Conservation (phyloP, 179 eudicot genomes). For the Silene coronaria region DNA sequence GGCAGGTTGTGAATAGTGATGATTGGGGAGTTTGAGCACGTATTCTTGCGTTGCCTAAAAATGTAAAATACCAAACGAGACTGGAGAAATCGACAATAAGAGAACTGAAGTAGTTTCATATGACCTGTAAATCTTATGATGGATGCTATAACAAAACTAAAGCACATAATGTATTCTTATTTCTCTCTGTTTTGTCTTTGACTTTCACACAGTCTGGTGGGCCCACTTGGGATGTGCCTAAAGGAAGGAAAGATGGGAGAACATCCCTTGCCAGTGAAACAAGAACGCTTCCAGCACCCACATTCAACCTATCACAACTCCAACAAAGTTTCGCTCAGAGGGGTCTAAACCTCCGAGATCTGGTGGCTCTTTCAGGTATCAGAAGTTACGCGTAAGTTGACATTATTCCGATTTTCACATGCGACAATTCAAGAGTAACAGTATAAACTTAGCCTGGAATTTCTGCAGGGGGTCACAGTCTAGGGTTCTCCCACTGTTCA, state of each 20-base stretch:
- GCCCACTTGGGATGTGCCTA: conserved; percentile 66
- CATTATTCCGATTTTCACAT: neutral
- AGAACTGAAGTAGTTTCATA: too few species aligned
- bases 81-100: too few species aligned
- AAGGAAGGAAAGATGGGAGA: conserved; percentile 75
- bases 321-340: conserved; percentile 57
- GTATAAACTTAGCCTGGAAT: conserved; percentile 9
- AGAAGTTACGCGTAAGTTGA: neutral
- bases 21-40: too few species aligned
- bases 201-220: conserved; percentile 53
- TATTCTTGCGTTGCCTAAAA: too few species aligned
- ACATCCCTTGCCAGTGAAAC: conserved; percentile 56
- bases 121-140: too few species aligned
- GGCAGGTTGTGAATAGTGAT: too few species aligned
- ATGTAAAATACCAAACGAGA: too few species aligned
- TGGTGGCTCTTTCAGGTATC: conserved; percentile 68
- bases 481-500: conserved; percentile 88
- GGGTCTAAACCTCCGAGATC: conserved; percentile 53
- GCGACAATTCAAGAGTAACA: neutral
- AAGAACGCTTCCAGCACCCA: conserved; percentile 54
- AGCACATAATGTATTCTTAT: too few species aligned
- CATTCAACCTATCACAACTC: conserved; percentile 61
- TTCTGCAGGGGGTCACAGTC: conserved; percentile 79
- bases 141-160: too few species aligned
- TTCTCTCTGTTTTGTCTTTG: neutral